A percentile compares a stretch with the other conserved stretches of the same genome.
phyloP scores from a whole-genome alignment of 2,329 filamentous ascomycete genomes.

The Ophiostoma quercus region DNA sequence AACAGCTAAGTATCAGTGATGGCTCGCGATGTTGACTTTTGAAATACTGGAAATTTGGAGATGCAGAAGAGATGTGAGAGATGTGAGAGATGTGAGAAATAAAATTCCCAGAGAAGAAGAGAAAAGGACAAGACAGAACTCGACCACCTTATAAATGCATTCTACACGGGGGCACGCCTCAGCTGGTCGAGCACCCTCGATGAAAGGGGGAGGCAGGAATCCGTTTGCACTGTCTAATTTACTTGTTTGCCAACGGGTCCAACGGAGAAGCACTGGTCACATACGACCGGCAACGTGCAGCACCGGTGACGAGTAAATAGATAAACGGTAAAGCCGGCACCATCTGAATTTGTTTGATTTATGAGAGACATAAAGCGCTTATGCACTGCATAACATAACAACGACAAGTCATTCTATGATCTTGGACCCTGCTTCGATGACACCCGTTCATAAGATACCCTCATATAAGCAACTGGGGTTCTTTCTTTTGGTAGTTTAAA shows the following conservation, averaged over 20 bases:
- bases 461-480: no score
- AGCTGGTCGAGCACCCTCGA: background rate
- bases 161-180: background rate
- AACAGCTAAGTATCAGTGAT: no score
- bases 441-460: background rate
- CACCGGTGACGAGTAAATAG: background rate
- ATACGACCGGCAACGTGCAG: background rate
- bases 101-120: background rate
- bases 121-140: background rate
- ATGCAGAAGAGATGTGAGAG: no score
- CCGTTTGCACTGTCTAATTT: background rate
- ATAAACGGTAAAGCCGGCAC: background rate
- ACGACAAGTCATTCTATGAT: background rate
- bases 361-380: background rate
- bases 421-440: background rate
- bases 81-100: no score
- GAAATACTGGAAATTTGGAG: background rate
- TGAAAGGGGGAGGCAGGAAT: background rate
- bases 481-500: background rate
- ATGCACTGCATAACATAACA: background rate
- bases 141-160: background rate
- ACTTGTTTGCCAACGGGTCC: background rate
- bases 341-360: background rate
- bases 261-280: background rate
- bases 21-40: background rate